Evolutionary conservation across 345 rosid species (phyloP).

Genomic region (Populus deltoides): DNA sequence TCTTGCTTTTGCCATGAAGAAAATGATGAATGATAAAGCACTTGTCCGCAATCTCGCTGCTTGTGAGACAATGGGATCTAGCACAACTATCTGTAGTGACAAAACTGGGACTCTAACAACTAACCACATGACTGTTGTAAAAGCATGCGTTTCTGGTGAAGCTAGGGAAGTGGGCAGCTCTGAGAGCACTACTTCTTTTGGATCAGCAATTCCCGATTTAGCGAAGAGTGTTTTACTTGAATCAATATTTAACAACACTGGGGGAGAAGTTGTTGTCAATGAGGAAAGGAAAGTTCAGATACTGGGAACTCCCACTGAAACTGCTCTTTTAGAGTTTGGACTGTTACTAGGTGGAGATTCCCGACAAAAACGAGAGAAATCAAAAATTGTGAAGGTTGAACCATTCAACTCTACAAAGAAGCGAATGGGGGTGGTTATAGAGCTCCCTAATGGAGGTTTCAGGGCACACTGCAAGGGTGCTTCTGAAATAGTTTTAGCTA

Average conservation of each 20-base stretch:
- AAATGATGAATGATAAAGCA: conserved; percentile 96
- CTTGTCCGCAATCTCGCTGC: conserved; percentile 88
- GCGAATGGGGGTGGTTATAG: conserved; percentile 77
- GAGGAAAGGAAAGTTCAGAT: conserved; percentile 61
- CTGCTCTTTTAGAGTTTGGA: conserved; percentile 87
- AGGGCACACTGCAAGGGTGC: conserved; percentile 85
- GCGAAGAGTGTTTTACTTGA: conserved; percentile 57
- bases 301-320: conserved; percentile 93
- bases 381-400: conserved; percentile 70
- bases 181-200: conserved; percentile 30
- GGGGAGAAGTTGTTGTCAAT: conserved; percentile 73
- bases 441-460: conserved; percentile 61
- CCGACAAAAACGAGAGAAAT: conserved; percentile 46
- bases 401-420: conserved; percentile 88
- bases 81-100: conserved; percentile 87
- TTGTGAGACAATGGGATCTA: conserved; percentile 97
- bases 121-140: conserved; percentile 85
- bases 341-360: conserved; percentile 77
- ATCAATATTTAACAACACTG: conserved; percentile 80
- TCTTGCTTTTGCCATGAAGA: conserved; percentile 96
- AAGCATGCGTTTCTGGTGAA: conserved; percentile 59
- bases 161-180: conserved; percentile 39
- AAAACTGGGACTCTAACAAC: conserved; percentile 92
- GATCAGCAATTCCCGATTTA: conserved; percentile 55
- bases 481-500: conserved; percentile 70